Conservation (phyloP, 2,329 filamentous ascomycete genomes). For the Penicillium concentricum region DNA sequence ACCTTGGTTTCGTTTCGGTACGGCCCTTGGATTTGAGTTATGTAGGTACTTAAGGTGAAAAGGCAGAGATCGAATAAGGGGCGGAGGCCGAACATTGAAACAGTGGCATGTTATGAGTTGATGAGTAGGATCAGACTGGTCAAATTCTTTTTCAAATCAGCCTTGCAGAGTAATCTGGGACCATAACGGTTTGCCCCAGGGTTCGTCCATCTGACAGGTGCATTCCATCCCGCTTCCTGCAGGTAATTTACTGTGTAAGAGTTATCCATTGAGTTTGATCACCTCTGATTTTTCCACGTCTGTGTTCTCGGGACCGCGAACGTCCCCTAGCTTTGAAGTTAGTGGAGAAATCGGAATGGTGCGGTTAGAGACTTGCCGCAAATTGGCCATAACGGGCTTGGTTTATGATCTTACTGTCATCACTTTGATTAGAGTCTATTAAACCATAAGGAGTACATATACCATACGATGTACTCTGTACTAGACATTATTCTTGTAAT, state of each 20-base stretch:
- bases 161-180: constrained; percentile 8
- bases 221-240: constrained; percentile 14
- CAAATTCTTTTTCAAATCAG: neutral
- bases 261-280: constrained; percentile 12
- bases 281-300: constrained; percentile 8
- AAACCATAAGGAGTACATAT: neutral
- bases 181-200: constrained; percentile 27
- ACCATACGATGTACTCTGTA: neutral
- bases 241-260: constrained; percentile 14
- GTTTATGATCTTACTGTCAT: neutral
- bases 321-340: neutral
- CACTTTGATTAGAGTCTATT: neutral
- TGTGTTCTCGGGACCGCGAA: constrained; percentile 16
- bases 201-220: constrained; percentile 25
- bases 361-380: constrained; percentile 1
- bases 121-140: neutral
- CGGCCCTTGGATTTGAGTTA: constrained; percentile 15
- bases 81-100: constrained; percentile 1
- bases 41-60: neutral
- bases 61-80: constrained; percentile 6
- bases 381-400: neutral
- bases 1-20: constrained; percentile 17
- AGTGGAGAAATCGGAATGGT: constrained; percentile 9
- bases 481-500: neutral
- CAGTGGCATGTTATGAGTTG: neutral